Percentiles rank a stretch among this genome's conserved stretches.
phyloP scores from a whole-genome alignment of 2,329 filamentous ascomycete genomes.

The Leptographium lundbergii region DNA sequence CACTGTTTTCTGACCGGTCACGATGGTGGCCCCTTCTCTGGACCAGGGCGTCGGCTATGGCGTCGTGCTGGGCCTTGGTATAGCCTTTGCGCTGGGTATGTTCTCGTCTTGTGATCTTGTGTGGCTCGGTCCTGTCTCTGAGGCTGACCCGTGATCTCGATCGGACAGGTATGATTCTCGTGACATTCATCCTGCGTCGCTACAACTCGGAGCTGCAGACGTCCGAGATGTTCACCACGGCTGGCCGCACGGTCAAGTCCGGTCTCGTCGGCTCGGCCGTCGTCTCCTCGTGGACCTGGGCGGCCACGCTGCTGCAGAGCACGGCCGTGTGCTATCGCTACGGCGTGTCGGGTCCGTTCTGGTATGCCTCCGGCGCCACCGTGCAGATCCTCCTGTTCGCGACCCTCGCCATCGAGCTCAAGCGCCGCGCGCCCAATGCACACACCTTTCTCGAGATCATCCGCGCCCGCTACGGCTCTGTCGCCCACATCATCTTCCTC shows the following conservation, averaged over 20 bases:
- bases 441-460: constrained; percentile 79
- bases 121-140: no score
- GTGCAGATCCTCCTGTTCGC: constrained; percentile 86
- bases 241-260: constrained; percentile 77
- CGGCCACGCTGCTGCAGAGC: constrained; percentile 67
- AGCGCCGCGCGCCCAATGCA: constrained; percentile 75
- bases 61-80: constrained; percentile 61
- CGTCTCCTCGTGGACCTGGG: constrained; percentile 92
- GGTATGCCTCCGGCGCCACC: constrained; percentile 58
- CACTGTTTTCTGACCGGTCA: neutral
- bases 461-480: constrained; percentile 60
- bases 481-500: constrained; percentile 66
- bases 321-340: constrained; percentile 75
- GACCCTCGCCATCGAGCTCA: constrained; percentile 80
- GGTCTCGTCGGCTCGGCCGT: constrained; percentile 80
- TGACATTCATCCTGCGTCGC: constrained; percentile 22
- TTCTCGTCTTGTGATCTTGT: neutral
- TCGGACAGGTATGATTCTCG: constrained; percentile 22
- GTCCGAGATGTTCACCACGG: constrained; percentile 85
- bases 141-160: neutral
- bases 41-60: constrained; percentile 62
- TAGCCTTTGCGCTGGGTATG: constrained; percentile 55
- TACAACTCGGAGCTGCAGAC: constrained; percentile 61
- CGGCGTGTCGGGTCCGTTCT: constrained; percentile 48
- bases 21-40: constrained; percentile 25